Evolutionary conservation across 2,329 filamentous ascomycete genomes (phyloP).

Genomic region (Alternaria alternata): DNA sequence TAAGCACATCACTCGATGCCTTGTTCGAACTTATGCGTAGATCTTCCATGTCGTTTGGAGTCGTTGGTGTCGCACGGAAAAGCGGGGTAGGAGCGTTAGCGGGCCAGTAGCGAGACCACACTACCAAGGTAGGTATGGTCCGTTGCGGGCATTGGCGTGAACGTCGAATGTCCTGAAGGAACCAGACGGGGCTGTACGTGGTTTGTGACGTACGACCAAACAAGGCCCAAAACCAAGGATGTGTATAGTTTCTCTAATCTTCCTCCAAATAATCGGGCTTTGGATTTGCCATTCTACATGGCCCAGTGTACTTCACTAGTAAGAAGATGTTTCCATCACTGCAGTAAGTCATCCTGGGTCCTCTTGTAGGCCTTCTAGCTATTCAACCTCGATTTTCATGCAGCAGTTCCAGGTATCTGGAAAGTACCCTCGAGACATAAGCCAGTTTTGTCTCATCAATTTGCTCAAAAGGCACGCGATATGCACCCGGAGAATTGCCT

Average conservation of each 20-base stretch:
- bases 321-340: not conserved
- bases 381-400: rapidly evolving
- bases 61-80: not conserved
- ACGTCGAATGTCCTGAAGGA: not conserved
- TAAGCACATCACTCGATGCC: not conserved
- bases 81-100: not conserved
- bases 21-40: not conserved
- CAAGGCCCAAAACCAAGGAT: not conserved
- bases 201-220: not conserved
- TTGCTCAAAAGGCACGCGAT: not conserved
- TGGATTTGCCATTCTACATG: not conserved
- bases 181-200: not conserved
- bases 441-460: not conserved
- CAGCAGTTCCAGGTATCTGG: not conserved
- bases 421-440: not conserved
- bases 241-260: not conserved
- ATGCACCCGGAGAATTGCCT: rapidly evolving
- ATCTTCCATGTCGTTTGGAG: not conserved
- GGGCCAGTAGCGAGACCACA: not conserved
- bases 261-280: not conserved
- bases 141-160: not conserved
- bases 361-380: not conserved
- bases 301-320: not conserved
- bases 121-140: not conserved
- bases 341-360: not conserved